phyloP scores from a whole-genome alignment of 805 yeast species.

The Kazachstania kunashirensis region DNA sequence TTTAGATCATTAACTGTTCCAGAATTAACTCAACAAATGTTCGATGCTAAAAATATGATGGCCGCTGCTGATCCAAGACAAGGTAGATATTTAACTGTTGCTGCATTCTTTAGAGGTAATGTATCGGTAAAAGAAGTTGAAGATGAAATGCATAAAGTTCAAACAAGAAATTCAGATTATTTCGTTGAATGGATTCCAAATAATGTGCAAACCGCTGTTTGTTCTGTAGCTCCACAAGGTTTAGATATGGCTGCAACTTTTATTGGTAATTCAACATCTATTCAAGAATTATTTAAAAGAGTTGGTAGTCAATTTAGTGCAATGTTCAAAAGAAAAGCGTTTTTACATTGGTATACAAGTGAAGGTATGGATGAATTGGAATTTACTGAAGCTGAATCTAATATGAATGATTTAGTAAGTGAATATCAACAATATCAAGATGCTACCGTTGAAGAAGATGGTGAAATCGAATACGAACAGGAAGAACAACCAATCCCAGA shows the following conservation, averaged over 20 bases:
- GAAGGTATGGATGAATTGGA: constrained; percentile 97
- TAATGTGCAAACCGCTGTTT: constrained; percentile 88
- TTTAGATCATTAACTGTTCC: constrained; percentile 82
- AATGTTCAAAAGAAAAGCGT: constrained; percentile 89
- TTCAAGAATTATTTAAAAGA: constrained; percentile 83
- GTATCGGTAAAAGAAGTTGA: constrained; percentile 90
- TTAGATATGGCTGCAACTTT: constrained; percentile 87
- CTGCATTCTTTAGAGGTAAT: constrained; percentile 90
- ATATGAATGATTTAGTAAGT: constrained; percentile 78
- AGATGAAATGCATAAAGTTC: constrained; percentile 82
- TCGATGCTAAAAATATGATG: constrained; percentile 90
- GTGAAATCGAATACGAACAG: constrained; percentile 35
- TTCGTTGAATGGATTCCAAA: constrained; percentile 96
- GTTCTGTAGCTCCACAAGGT: constrained; percentile 81
- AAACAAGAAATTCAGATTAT: constrained; percentile 68
- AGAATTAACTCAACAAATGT: constrained; percentile 88
- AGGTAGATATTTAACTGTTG: constrained; percentile 87
- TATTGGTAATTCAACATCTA: constrained; percentile 86
- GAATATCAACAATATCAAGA: constrained; percentile 93
- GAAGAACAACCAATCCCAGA: constrained; percentile 34
- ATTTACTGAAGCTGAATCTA: constrained; percentile 87
- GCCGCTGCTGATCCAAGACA: constrained; percentile 87
- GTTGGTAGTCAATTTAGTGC: constrained; percentile 83
- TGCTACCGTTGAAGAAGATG: constrained; percentile 67
- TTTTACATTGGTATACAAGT: constrained; percentile 90